These are phyloP conservation scores for Corynespora cassiicola DNA, from an alignment of 2,329 filamentous ascomycete species.

Conservation along the genomic window DNA sequence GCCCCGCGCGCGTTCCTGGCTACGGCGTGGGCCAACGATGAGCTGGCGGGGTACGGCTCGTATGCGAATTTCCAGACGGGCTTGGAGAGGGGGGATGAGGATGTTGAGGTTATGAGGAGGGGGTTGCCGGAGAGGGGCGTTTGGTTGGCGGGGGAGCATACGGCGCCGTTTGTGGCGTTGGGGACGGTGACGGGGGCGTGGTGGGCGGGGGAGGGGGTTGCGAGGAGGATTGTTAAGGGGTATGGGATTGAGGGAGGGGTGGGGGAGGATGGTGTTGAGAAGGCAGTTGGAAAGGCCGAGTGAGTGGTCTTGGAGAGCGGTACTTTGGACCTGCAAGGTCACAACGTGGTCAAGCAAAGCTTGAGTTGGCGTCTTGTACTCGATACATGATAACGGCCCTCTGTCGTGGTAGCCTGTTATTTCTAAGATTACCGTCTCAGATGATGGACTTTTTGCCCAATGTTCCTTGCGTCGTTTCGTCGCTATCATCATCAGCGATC, in stretches of 20 bases:
- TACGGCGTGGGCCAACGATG: slow-evolving; percentile 80
- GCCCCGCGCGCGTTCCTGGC: slow-evolving; percentile 68
- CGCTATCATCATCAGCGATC: no score
- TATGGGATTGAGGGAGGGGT: slow-evolving; percentile 48
- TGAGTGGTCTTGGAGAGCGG: no score
- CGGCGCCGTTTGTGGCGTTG: slow-evolving; percentile 84
- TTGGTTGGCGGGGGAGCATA: slow-evolving; percentile 92
- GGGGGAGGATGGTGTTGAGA: not conserved
- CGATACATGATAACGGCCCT: no score
- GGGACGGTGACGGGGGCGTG: slow-evolving; percentile 91
- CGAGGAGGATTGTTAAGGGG: slow-evolving; percentile 64
- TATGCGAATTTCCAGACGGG: slow-evolving; percentile 88
- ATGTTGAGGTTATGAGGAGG: slow-evolving; percentile 68
- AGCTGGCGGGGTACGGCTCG: slow-evolving; percentile 79
- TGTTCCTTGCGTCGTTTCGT: no score
- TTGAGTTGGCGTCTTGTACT: no score
- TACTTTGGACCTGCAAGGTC: no score
- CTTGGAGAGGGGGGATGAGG: slow-evolving; percentile 70
- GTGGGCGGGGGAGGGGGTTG: slow-evolving; percentile 86
- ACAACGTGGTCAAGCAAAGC: no score
- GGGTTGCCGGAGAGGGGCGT: slow-evolving; percentile 69
- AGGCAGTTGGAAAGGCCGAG: no score
- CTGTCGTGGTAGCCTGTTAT: no score
- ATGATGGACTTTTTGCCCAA: no score
- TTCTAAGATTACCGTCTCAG: no score